phyloP scores from a whole-genome alignment of 345 rosid species.

The Corchorus olitorius region DNA sequence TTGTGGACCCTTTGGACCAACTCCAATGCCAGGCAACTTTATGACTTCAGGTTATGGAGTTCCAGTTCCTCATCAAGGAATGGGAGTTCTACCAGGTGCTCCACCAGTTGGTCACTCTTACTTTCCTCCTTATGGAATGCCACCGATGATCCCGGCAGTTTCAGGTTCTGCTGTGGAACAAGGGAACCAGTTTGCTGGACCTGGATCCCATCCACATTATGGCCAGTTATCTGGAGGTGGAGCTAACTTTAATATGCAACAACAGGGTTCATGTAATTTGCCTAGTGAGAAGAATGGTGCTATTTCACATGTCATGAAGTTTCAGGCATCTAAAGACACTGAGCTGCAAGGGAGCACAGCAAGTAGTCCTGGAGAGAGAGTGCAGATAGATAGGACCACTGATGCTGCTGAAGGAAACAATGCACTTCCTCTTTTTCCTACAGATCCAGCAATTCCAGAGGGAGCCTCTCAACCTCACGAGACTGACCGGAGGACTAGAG shows the following conservation, averaged over 20 bases:
- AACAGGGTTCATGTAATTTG: constrained; percentile 42
- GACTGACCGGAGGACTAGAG: constrained; percentile 44
- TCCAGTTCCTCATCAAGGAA: constrained; percentile 50
- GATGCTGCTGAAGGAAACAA: constrained; percentile 33
- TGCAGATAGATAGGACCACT: constrained; percentile 22
- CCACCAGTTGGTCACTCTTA: constrained; percentile 57
- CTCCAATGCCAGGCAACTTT: constrained; percentile 48
- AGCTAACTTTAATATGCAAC: constrained; percentile 40
- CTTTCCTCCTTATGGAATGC: constrained; percentile 70
- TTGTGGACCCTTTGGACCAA: constrained; percentile 50
- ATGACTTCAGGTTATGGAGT: constrained; percentile 48
- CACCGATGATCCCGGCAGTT: constrained; percentile 40
- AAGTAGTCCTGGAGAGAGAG: constrained; percentile 45
- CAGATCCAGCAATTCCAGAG: constrained; percentile 23
- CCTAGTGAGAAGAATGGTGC: constrained; percentile 36
- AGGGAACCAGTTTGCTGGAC: constrained; percentile 40
- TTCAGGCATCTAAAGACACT: constrained; percentile 40
- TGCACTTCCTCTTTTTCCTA: constrained; percentile 29
- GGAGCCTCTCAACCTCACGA: constrained; percentile 26
- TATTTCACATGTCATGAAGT: constrained; percentile 26
- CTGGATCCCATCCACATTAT: constrained; percentile 33
- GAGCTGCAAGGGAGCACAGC: constrained; percentile 58
- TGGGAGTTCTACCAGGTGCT: constrained; percentile 44
- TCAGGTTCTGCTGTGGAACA: constrained; percentile 55
- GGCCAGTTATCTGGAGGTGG: constrained; percentile 40